These are phyloP conservation scores for Zostera marina DNA, from an alignment of 116 monocot species.

Conservation along the genomic window DNA sequence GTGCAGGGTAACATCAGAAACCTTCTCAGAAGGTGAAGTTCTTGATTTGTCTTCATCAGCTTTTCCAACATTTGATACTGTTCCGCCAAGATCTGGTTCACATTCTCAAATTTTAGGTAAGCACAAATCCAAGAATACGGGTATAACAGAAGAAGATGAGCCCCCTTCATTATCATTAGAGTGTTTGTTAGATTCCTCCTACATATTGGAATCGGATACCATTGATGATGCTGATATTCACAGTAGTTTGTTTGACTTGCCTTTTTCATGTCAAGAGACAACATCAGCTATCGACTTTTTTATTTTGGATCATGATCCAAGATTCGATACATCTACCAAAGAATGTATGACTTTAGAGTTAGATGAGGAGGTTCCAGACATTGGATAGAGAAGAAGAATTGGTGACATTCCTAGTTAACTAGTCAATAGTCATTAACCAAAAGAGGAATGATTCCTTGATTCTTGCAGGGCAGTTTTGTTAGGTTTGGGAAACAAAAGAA, in stretches of 20 bases:
- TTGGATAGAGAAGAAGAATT: slow-evolving; percentile 8
- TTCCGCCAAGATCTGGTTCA: slow-evolving; percentile 17
- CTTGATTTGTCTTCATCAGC: slow-evolving; percentile 51
- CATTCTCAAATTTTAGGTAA: slow-evolving; percentile 44
- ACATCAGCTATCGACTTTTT: neutral
- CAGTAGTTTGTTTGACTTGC: neutral
- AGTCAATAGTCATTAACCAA: neutral
- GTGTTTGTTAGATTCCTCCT: neutral
- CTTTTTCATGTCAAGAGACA: neutral
- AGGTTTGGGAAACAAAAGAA: neutral
- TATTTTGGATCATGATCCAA: slow-evolving; percentile 9
- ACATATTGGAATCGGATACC: neutral
- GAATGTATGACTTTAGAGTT: slow-evolving; percentile 2
- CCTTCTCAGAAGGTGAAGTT: slow-evolving; percentile 60
- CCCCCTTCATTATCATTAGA: neutral
- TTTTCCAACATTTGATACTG: slow-evolving; percentile 30
- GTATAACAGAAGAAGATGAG: neutral
- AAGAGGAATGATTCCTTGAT: neutral
- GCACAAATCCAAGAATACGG: slow-evolving; percentile 40
- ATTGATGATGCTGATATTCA: neutral
- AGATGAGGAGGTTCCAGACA: slow-evolving; percentile 3
- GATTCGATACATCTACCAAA: slow-evolving; percentile 3
- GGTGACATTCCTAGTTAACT: neutral
- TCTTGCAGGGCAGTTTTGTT: neutral
- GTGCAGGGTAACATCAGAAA: slow-evolving; percentile 52